Conservation (phyloP, 495 filamentous ascomycete genomes). For the Talaromyces ruber region DNA sequence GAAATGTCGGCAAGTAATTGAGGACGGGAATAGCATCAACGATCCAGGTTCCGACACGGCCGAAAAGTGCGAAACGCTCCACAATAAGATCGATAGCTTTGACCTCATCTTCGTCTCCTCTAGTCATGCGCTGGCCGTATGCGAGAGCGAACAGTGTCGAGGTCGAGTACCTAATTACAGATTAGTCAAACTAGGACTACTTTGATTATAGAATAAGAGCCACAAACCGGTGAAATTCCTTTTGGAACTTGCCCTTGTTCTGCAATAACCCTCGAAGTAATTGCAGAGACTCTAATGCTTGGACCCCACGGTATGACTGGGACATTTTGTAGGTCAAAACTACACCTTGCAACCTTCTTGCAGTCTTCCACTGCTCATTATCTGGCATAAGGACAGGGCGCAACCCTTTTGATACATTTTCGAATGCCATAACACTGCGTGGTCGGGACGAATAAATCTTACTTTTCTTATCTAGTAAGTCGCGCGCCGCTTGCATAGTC, state of each 20-base stretch:
- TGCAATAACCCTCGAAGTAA: background rate
- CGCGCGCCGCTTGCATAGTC: conserved; percentile 12
- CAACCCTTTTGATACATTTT: background rate
- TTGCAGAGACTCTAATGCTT: background rate
- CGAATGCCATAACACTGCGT: conserved; percentile 10
- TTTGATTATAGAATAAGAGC: background rate
- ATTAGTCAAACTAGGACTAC: background rate
- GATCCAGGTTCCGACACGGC: conserved; percentile 17
- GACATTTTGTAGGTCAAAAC: background rate
- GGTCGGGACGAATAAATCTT: conserved; percentile 17
- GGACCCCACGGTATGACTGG: background rate
- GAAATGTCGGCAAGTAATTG: conserved; percentile 19
- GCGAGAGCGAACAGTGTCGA: conserved; percentile 23
- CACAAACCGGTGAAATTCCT: background rate
- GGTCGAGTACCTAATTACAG: conserved; percentile 11
- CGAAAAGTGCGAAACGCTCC: conserved; percentile 19
- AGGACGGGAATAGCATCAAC: conserved; percentile 26
- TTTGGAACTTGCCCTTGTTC: background rate
- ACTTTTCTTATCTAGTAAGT: conserved; percentile 22
- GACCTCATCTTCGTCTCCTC: conserved; percentile 17
- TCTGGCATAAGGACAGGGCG: background rate
- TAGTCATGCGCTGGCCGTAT: conserved; percentile 25
- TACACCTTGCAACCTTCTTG: background rate
- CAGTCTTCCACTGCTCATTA: background rate
- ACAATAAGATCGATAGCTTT: conserved; percentile 18